These are phyloP conservation scores for Backusella mclennaniae DNA, from an alignment of 192 early-diverging fungal species.

Conservation along the genomic window DNA sequence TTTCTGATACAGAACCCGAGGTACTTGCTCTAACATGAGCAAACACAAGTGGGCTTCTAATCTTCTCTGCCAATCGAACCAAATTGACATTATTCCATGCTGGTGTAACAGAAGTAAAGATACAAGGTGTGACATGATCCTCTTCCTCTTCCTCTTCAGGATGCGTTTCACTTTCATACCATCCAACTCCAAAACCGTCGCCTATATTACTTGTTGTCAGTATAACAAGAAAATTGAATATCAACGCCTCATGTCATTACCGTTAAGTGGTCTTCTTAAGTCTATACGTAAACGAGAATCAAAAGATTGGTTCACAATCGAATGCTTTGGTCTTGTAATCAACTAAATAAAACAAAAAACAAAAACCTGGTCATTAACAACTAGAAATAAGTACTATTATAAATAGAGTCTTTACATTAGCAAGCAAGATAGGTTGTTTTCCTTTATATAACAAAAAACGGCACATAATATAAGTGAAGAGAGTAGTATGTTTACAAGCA, in stretches of 20 bases:
- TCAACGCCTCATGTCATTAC: constrained; percentile 20
- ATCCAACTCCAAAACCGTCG: constrained; percentile 80
- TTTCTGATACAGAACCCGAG: constrained; percentile 69
- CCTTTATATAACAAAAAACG: constrained; percentile 78
- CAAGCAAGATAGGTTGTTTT: constrained; percentile 69
- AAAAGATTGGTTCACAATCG: constrained; percentile 81
- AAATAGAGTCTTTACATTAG: constrained; percentile 46
- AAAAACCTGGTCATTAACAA: neutral
- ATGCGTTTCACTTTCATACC: constrained; percentile 63
- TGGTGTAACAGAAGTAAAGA: constrained; percentile 79
- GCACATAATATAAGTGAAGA: constrained; percentile 49
- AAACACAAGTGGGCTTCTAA: constrained; percentile 72
- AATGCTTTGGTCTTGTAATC: constrained; percentile 71
- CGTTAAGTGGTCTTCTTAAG: constrained; percentile 63
- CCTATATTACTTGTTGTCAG: constrained; percentile 38
- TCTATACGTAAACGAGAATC: constrained; percentile 71
- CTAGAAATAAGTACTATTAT: neutral
- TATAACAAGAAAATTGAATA: neutral
- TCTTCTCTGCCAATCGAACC: constrained; percentile 72
- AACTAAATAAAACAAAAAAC: constrained; percentile 38
- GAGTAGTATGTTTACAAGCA: neutral
- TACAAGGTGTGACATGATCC: constrained; percentile 56
- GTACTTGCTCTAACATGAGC: constrained; percentile 79
- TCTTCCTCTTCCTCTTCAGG: constrained; percentile 44
- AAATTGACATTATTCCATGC: constrained; percentile 82